Conservation (phyloP, 225 moss, liverwort and hornwort species). For the Straminergon stramineum region DNA sequence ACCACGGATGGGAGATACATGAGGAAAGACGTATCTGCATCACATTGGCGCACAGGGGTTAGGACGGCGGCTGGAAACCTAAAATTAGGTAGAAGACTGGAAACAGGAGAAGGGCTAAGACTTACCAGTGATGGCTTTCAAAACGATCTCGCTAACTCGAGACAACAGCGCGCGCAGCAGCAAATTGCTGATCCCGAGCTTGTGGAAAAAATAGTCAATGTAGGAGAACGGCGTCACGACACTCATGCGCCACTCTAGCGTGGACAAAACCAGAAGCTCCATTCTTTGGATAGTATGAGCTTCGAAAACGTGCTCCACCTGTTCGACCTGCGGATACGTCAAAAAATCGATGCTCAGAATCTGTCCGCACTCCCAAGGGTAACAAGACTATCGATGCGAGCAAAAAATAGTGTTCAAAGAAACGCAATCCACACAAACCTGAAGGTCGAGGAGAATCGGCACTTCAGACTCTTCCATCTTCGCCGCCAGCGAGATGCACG, state of each 20-base stretch:
- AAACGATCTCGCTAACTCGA: conserved; percentile 74
- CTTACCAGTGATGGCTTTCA: conserved; percentile 54
- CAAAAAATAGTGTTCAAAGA: neutral
- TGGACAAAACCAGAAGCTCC: conserved; percentile 86
- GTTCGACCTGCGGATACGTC: conserved; percentile 40
- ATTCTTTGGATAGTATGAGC: conserved; percentile 83
- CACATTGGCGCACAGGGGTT: neutral
- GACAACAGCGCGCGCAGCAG: conserved; percentile 59
- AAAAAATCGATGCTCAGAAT: neutral
- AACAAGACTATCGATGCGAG: too few species aligned
- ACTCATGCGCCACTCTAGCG: conserved; percentile 92
- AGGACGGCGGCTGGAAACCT: neutral
- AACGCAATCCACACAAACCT: conserved; percentile 24
- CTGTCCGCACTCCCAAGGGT: neutral
- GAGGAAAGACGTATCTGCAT: conserved; percentile 62
- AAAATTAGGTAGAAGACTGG: neutral
- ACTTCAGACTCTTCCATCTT: conserved; percentile 95
- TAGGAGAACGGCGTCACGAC: conserved; percentile 84
- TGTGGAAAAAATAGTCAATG: conserved; percentile 80
- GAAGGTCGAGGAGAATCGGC: conserved; percentile 75
- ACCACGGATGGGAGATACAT: conserved; percentile 65
- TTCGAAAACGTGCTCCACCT: conserved; percentile 76
- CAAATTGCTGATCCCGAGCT: conserved; percentile 61
- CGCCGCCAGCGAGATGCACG: conserved; percentile 83
- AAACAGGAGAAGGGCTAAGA: neutral